Base-by-base conservation (phyloP, 2,329 filamentous ascomycete species). In the Fusarium euwallaceae region DNA sequence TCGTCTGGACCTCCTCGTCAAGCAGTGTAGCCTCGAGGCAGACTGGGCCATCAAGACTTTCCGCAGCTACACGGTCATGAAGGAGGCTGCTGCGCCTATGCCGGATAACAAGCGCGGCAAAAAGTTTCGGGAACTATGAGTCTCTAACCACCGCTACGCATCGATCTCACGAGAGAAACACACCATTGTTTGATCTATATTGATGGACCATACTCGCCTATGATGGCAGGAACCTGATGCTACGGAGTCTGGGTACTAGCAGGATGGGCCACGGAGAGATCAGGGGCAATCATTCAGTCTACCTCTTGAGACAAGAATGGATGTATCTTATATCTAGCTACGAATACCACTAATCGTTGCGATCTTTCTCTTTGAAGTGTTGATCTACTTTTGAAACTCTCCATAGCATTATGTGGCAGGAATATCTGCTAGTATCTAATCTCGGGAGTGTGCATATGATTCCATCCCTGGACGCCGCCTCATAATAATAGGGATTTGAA, bases 1-100 rank as follows among this genome's bases (percentile, higher is more conserved):
- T 36, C 61, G 51, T 2, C n/a, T 64, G 2, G 43, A 66, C 1
- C 39, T 55, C 1, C 69, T 72, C 14, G 29, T 62, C 24, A 51
- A 20, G 4, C 61, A 72, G 10, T 66, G 65, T 27, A 55, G 64
- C 32, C 17, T 59, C 3, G 69, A 71, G n/a, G n/a, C 53, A 8
- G 14, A 32, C n/a, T 69, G 70, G 70, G 29, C 39, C 36, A 41
- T 62, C 43, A 24, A 20, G 1, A 69, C 41, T 3, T 55, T 29
- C 10, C 51, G 53, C 8, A 62, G 29, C 4, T 71, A 64, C 32
- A 60, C 20, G 29, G 9, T 45, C 2, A 36, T 71, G 32, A 64
- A 55, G 36, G 41, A 64, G 14, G 34, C 48, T 53, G 37, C 37
- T 3, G 24, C 51, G 10, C 11, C 43, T n/a, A 39, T 36, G n/a